Base-by-base conservation (phyloP, 352 stramenopile genomes). In the Phytopythium helicoides region DNA sequence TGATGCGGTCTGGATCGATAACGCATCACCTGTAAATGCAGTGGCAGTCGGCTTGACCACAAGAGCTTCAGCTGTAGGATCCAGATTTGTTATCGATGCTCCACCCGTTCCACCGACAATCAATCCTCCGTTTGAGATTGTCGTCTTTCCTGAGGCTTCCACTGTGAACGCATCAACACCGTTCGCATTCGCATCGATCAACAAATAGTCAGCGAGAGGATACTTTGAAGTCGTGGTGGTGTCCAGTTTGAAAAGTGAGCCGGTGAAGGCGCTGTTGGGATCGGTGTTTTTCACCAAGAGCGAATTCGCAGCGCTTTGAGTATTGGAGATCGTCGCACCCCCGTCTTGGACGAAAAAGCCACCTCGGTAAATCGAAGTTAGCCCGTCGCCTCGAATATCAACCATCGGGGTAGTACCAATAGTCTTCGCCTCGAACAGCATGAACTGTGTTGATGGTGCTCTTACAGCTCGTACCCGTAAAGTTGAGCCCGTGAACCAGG, bases 121-220 rank as follows among this genome's bases (percentile, higher is more conserved):
- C 37, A 83, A 44, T 0, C 73, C 73, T 19, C 73, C 73, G 47
- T 81, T 66, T 3, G 51, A 49, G 35, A 81, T 71, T 6, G 71
- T 85, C 14, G 68, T 81, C 46, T 62, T 81, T 0, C 73, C 73
- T 11, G 73, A 85, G 3, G 68, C 68, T 53, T 81, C 68, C 3
- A 82, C 71, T 6, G 68, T 65, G 26, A 85, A 82, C 1, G 71
- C 64, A 23, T 41, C 31, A 0, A 59, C 47, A 21, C 35, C 50
- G 18, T 63, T 65, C 1, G 73, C 66, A 14, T 45, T 62, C 0
- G 52, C 62, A 22, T 77, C 51, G 45, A 85, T 75, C 39, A 85
- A 52, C 18, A 55, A 31, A 22, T 68, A 85, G 56, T 85, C 73
- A 14, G 53, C 14, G 15, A 10, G 41, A 3, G 73, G 71, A 53